These are phyloP conservation scores for Venturia oleaginea DNA, from an alignment of 2,329 filamentous ascomycete genomes.

Conservation along the genomic window DNA sequence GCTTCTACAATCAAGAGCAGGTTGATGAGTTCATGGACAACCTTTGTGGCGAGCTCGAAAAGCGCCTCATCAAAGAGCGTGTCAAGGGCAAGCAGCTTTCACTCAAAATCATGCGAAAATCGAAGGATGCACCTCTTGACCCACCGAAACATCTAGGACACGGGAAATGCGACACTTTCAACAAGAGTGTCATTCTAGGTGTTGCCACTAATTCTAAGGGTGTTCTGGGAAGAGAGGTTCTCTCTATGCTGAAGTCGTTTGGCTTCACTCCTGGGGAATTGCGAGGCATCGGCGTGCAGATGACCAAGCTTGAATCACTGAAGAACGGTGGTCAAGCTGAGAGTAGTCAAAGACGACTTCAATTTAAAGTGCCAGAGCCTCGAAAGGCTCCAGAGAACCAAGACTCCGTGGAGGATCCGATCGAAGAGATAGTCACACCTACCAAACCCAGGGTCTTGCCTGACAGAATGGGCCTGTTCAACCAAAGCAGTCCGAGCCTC, in stretches of 20 bases:
- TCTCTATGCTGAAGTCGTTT: constrained; percentile 74
- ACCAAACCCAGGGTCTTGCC: constrained; percentile 21
- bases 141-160: constrained; percentile 90
- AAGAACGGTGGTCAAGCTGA: constrained; percentile 52
- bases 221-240: constrained; percentile 67
- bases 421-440: constrained; percentile 37
- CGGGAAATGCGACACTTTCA: constrained; percentile 89
- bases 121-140: constrained; percentile 78
- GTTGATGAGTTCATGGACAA: constrained; percentile 86
- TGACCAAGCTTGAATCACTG: constrained; percentile 82
- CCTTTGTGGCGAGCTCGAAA: constrained; percentile 75
- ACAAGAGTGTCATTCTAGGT: constrained; percentile 75
- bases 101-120: constrained; percentile 87
- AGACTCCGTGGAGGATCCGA: constrained; percentile 30
- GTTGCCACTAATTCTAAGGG: constrained; percentile 71
- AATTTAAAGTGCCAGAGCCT: constrained; percentile 52
- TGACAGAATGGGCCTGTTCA: constrained; percentile 30
- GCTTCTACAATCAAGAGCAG: constrained; percentile 85
- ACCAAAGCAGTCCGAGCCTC: constrained; percentile 43
- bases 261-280: constrained; percentile 84
- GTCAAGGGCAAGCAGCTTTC: constrained; percentile 85
- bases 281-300: constrained; percentile 83
- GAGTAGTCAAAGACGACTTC: constrained; percentile 70
- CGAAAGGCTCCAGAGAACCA: constrained; percentile 14
- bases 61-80: constrained; percentile 68